Evolutionary conservation across 2,329 filamentous ascomycete genomes (phyloP), one percentile per base, ranked within the genome.

Genomic region (Dactylonectria estremocensis): DNA sequence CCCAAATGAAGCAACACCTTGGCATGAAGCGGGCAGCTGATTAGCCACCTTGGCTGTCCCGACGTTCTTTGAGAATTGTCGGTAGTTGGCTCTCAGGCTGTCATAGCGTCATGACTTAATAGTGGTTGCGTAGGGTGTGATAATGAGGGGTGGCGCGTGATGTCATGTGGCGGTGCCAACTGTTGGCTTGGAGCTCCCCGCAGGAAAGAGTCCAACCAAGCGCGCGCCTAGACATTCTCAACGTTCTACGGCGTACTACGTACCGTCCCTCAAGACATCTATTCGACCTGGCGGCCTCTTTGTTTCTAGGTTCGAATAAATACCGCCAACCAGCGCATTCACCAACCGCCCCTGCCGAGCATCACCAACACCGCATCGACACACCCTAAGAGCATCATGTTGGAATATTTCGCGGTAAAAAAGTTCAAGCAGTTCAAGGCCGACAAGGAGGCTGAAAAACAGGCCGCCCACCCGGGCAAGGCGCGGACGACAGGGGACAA

Each of bases 361-460:
- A 28, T 37, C 20, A 63, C 22, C 48, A 20, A 22, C 46, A 16
- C 53, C 22, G 61, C 7, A 22, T 31, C 61, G 45, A 62, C 43
- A 69, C 61, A 45, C 48, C 40, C 18, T 54, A 37, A 24, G 64
- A 20, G 63, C 35, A 61, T 53, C 55, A 92, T 92, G 90, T 76
- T 91, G 68, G 89, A 91, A 78, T 91, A 89, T 78, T 87, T 91
- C 71, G 81, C 84, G 40, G 88, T 86, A 82, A 91, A 88, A 77
- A 91, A 90, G 78, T 81, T 85, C 76, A 91, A 90, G 81, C 89
- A 91, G 79, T 81, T 87, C 77, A 85, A 83, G 73, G 85, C 82
- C 2, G 83, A 89, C 66, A 87, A 89, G 67, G 80, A 80, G 16
- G 79, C 77, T 31, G 73, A 69, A 31, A 69, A 75, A 28, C 67